A percentile compares a stretch with the other conserved stretches of the same genome.
These are phyloP conservation scores for Claviceps maximensis DNA, from an alignment of 2,329 filamentous ascomycete genomes.

Conservation along the genomic window DNA sequence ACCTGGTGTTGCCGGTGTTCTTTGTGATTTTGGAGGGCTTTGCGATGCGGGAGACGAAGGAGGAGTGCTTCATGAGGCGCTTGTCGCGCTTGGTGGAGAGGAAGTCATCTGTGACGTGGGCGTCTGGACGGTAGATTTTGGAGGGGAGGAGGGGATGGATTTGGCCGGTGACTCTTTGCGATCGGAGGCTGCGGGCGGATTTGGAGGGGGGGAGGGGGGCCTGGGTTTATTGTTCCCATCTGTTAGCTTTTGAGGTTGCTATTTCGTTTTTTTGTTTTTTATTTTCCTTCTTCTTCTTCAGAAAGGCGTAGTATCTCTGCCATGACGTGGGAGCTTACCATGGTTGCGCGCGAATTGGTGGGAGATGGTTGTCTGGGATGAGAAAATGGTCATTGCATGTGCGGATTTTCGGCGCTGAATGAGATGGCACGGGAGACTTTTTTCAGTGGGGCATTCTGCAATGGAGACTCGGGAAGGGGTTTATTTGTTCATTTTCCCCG, in stretches of 20 bases:
- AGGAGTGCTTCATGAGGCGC: constrained; percentile 65
- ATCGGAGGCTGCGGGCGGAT: constrained; percentile 39
- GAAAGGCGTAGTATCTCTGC: no score
- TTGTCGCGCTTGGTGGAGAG: constrained; percentile 70
- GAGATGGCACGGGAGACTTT: no score
- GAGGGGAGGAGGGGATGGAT: constrained; percentile 37
- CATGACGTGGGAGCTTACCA: no score
- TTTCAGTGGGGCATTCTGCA: no score
- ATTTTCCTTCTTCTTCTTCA: neutral
- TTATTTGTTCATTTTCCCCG: no score
- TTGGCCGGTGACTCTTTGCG: constrained; percentile 34
- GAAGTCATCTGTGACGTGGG: constrained; percentile 44
- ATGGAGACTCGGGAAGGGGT: no score
- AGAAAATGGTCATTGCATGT: no score
- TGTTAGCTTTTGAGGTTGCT: neutral
- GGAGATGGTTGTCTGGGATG: no score
- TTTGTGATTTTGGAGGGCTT: constrained; percentile 30
- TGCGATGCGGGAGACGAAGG: constrained; percentile 64
- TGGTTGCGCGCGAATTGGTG: no score
- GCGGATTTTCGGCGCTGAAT: no score
- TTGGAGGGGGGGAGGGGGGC: constrained; percentile 24
- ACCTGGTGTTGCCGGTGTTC: neutral
- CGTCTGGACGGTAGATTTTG: constrained; percentile 38
- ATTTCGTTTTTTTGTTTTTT: neutral
- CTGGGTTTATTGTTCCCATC: no score